Percentiles rank a stretch among this genome's conserved stretches.
phyloP scores from a whole-genome alignment of 805 yeast genomes.

The Suhomyces vadensis region DNA sequence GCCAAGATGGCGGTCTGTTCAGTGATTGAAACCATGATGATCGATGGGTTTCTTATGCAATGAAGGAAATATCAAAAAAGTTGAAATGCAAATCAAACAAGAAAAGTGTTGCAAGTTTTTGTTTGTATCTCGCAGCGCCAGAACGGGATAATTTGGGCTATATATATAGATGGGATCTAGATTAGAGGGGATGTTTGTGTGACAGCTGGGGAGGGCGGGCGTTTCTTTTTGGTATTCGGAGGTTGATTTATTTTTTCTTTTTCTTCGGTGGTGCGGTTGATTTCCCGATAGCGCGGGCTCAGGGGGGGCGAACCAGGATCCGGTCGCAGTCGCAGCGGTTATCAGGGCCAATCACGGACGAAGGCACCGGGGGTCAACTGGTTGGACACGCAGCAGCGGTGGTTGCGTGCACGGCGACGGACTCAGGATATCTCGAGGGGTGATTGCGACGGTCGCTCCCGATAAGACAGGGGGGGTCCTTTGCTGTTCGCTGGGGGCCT shows the following conservation, averaged over 20 bases:
- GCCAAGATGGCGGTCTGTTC: constrained; percentile 78
- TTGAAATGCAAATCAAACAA: too few species aligned
- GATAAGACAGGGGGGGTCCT: neutral
- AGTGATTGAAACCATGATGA: constrained; percentile 40
- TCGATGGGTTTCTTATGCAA: too few species aligned
- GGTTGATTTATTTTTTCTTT: neutral
- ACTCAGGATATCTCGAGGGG: too few species aligned
- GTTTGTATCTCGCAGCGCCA: neutral
- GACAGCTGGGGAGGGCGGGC: neutral
- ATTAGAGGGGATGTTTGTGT: constrained; percentile 2
- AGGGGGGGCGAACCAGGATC: neutral
- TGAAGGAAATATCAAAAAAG: too few species aligned
- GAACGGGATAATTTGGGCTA: neutral
- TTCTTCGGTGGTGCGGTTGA: neutral
- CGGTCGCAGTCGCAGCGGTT: neutral
- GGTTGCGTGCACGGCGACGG: too few species aligned
- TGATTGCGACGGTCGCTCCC: too few species aligned
- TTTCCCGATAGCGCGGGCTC: neutral
- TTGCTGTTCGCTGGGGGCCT: neutral
- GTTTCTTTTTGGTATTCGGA: neutral
- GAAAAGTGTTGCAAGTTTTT: neutral
- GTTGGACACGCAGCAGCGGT: neutral
- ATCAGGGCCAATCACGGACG: constrained; percentile 4
- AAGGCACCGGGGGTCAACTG: neutral
- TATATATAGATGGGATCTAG: constrained; percentile 1